Evolutionary conservation across 495 filamentous ascomycete species (phyloP), one percentile per base, ranked within the genome.

Genomic region (Chaetomium fimeti): DNA sequence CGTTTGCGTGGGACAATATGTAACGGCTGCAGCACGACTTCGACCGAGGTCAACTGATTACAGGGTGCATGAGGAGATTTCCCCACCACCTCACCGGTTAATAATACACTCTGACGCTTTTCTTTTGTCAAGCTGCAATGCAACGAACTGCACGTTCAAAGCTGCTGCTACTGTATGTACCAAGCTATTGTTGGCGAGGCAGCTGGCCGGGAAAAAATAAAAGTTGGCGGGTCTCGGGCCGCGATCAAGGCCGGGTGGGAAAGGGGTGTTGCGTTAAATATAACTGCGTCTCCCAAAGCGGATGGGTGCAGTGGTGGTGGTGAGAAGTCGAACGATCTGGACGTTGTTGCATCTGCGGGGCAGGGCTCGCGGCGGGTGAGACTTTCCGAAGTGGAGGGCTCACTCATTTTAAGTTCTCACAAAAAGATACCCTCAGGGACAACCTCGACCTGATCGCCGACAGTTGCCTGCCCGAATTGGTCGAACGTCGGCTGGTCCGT

Each of bases 271-370:
- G 38, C 15, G 15, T n/a, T 3, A 15, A 45, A 27, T 28, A 47
- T 47, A 47, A 25, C 48, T 15, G 24, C 2, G 12, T 16, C 29
- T 13, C 32, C 48, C 20, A 53, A 61, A 61, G 29, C 59, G 59
- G 36, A 5, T n/a, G 29, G 29, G 22, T 61, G 59, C 59, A 61
- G 45, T 18, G 12, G n/a, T 42, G 57, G 45, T 60, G 58, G 58
- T 38, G 58, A 60, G 20, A 51, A 32, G 40, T 60, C 47, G 28
- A 51, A 49, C 29, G 28, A 60, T 60, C 28, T 51, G 3, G 43
- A 51, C 45, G 20, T 29, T 3, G 25, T 12, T 18, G 40, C 40
- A 43, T 42, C 38, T 58, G 56, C 56, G 38, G 38, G 38, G 38
- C 24, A 29, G 38, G 32, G n/a, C 18, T 56, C 8, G 22, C 24